These are phyloP conservation scores for Pneumocystis canis DNA, from an alignment of 1,139 yeast genomes.

Conservation along the genomic window DNA sequence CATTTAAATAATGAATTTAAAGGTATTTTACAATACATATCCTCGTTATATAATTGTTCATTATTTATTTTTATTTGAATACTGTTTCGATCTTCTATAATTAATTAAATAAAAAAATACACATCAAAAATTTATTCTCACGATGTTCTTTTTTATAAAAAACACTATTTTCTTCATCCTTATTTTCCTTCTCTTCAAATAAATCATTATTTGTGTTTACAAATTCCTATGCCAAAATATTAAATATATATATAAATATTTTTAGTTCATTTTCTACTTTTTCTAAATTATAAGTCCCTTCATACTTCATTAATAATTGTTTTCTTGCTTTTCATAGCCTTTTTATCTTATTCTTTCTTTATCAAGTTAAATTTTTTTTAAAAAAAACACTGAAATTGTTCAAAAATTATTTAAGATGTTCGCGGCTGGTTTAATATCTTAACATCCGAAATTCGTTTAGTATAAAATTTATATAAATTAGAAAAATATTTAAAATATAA, in stretches of 20 bases:
- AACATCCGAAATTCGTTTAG: background rate
- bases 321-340: slow-evolving; percentile 48
- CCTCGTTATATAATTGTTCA: background rate
- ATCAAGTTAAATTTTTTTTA: background rate
- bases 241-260: background rate
- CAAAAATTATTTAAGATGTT: background rate
- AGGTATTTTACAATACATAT: background rate
- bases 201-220: background rate
- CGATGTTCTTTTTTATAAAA: background rate
- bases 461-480: background rate
- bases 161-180: background rate
- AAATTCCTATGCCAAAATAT: background rate
- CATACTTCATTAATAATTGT: slow-evolving; percentile 27
- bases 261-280: background rate
- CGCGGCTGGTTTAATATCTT: background rate
- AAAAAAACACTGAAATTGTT: background rate
- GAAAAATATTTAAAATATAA: too few relatives aligned
- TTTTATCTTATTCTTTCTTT: slow-evolving; percentile 58
- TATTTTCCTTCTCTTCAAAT: background rate
- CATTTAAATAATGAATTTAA: background rate
- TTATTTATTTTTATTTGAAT: background rate
- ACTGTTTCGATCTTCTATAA: background rate
- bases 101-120: background rate
- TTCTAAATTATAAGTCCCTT: background rate
- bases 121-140: background rate